Conservation (phyloP, 495 filamentous ascomycete species). For the Podospora pseudopauciseta region DNA sequence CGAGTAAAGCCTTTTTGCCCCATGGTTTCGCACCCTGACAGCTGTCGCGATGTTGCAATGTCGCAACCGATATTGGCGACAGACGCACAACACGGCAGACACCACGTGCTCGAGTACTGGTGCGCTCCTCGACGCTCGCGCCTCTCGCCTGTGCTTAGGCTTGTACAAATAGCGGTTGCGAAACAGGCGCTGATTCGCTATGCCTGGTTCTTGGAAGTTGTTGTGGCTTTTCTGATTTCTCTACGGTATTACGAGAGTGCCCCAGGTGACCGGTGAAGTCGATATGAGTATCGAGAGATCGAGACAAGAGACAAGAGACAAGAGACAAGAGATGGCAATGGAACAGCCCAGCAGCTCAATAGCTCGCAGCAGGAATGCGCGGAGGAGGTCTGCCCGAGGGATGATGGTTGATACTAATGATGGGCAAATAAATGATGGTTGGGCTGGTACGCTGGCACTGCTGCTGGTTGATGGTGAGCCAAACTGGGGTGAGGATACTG, state of each 20-base stretch:
- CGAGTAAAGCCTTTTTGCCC: slow-evolving; percentile 1
- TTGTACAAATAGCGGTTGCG: background rate
- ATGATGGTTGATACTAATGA: background rate
- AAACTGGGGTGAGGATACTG: slow-evolving; percentile 4
- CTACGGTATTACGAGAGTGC: too few species aligned
- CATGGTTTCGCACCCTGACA: background rate
- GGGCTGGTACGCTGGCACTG: too few species aligned
- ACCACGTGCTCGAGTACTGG: background rate
- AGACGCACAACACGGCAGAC: background rate
- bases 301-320: background rate
- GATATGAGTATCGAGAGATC: background rate
- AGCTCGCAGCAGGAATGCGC: background rate
- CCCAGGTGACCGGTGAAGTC: background rate
- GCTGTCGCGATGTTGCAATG: background rate
- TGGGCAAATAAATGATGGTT: background rate
- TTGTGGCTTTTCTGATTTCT: too few species aligned
- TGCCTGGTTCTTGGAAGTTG: background rate
- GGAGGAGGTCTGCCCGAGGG: background rate
- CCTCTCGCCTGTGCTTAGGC: background rate
- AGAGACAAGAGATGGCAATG: background rate
- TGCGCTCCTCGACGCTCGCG: background rate
- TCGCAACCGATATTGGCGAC: background rate
- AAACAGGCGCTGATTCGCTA: background rate
- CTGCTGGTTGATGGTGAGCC: background rate
- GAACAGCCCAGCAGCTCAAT: background rate